phyloP scores from a whole-genome alignment of 106 monocot species.

The Posidonia australis region DNA sequence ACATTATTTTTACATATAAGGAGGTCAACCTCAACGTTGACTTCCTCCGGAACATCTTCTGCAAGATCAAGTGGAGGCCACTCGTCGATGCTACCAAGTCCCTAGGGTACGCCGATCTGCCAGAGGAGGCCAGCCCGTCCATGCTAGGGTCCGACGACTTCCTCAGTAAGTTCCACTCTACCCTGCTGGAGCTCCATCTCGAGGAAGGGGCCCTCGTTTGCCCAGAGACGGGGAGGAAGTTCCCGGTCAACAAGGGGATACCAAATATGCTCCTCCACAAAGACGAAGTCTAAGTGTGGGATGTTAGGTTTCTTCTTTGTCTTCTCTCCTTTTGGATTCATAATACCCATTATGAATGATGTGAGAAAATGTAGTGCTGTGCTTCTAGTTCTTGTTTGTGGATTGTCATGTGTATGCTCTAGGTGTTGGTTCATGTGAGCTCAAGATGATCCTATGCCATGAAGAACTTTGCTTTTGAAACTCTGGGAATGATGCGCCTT shows the following conservation, averaged over 20 bases:
- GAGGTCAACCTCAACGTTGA: constrained; percentile 80
- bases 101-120: constrained; percentile 44
- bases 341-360: too few relatives aligned
- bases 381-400: too few relatives aligned
- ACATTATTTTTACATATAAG: constrained; percentile 16
- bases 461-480: too few relatives aligned
- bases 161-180: constrained; percentile 68
- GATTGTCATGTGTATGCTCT: too few relatives aligned
- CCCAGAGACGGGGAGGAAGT: constrained; percentile 72
- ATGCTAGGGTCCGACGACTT: constrained; percentile 54
- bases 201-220: constrained; percentile 85
- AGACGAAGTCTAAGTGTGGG: constrained; percentile 64
- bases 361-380: too few relatives aligned
- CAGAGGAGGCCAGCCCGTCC: constrained; percentile 34
- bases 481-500: too few relatives aligned
- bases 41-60: constrained; percentile 66
- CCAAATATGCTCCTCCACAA: constrained; percentile 98
- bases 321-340: not conserved
- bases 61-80: constrained; percentile 70
- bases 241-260: constrained; percentile 80
- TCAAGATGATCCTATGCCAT: too few relatives aligned
- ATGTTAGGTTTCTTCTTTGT: too few relatives aligned
- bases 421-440: too few relatives aligned
- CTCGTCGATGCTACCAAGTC: constrained; percentile 45
- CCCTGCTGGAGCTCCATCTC: constrained; percentile 78